These are phyloP conservation scores for Solanum etuberosum DNA, from an alignment of 257 asterid genomes.

Conservation along the genomic window DNA sequence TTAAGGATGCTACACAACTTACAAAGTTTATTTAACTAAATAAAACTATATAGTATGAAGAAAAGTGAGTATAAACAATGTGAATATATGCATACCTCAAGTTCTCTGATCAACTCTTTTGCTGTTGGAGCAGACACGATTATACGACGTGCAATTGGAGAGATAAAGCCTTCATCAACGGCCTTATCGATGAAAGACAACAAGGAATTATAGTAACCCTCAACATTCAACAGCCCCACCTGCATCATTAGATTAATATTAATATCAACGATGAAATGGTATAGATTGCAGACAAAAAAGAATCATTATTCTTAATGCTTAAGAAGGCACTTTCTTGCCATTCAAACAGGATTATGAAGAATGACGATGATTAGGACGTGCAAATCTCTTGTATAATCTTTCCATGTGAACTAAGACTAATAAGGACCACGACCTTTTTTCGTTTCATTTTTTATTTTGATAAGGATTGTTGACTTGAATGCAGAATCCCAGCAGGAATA, in stretches of 20 bases:
- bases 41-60: neutral
- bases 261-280: neutral
- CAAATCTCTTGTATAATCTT: constrained; percentile 3
- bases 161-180: constrained; percentile 94
- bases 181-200: constrained; percentile 61
- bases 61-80: neutral
- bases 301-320: neutral
- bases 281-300: neutral
- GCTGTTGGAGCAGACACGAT: constrained; percentile 91
- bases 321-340: neutral
- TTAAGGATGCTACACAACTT: too few species aligned
- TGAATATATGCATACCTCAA: constrained; percentile 39
- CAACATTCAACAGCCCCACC: constrained; percentile 94
- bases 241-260: constrained; percentile 11
- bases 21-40: too few species aligned
- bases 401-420: constrained; percentile 13
- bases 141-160: constrained; percentile 83
- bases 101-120: constrained; percentile 53
- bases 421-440: neutral
- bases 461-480: neutral
- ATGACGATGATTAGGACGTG: constrained; percentile 7
- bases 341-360: constrained; percentile 5
- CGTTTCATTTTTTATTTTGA: neutral
- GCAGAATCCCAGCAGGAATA: neutral
- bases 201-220: constrained; percentile 80